A percentile compares a stretch with the other conserved stretches of the same genome.
Conservation (phyloP, 2,329 filamentous ascomycete species). For the Penicillium sp. region DNA sequence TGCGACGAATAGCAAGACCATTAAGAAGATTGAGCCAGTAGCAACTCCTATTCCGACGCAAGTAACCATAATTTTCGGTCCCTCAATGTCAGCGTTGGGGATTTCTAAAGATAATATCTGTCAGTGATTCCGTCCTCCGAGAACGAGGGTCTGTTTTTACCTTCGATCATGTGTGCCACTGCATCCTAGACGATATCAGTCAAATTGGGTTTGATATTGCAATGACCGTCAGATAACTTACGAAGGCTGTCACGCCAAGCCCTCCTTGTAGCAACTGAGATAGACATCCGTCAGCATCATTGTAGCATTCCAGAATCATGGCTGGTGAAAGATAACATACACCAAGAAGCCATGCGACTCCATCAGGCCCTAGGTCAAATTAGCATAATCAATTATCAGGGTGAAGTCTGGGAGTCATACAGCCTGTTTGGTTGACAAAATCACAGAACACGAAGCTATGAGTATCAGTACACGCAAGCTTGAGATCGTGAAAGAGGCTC, state of each 20-base stretch:
- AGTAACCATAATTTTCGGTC: constrained; percentile 64
- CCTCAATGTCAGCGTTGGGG: constrained; percentile 49
- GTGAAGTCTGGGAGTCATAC: constrained; percentile 29
- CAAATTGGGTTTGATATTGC: background rate
- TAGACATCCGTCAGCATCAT: constrained; percentile 11
- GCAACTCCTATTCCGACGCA: constrained; percentile 62
- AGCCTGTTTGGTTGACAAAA: constrained; percentile 67
- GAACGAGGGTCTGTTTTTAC: background rate
- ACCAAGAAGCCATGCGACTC: constrained; percentile 50
- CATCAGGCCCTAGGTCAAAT: constrained; percentile 54
- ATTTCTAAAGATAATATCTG: constrained; percentile 29
- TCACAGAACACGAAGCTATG: constrained; percentile 55
- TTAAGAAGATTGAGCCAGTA: constrained; percentile 62
- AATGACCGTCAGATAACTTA: constrained; percentile 18
- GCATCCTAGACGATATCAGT: constrained; percentile 30
- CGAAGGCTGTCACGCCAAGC: constrained; percentile 54
- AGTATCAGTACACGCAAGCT: background rate
- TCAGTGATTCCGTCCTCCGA: background rate
- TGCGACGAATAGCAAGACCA: constrained; percentile 62
- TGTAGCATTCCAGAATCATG: background rate
- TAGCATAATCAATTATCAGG: constrained; percentile 5
- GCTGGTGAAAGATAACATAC: constrained; percentile 16
- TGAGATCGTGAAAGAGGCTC: background rate
- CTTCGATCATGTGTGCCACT: constrained; percentile 53
- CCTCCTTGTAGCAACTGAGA: constrained; percentile 47